Evolutionary conservation across 2,329 filamentous ascomycete genomes (phyloP), one percentile per base, ranked within the genome.

Genomic region (Incumbomyces delicatus): DNA sequence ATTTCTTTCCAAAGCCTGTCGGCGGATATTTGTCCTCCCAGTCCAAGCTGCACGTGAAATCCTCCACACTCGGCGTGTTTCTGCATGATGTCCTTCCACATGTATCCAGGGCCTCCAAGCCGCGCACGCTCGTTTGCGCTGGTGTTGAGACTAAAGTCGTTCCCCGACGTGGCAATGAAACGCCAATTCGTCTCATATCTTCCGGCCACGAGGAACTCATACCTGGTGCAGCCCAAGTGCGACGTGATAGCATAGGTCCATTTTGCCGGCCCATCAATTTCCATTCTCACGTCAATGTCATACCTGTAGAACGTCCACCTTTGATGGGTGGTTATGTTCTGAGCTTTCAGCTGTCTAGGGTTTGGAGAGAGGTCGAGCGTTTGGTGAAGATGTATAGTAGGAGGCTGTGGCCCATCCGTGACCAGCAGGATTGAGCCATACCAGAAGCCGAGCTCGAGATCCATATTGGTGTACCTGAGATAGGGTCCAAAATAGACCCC

Each of bases 221-320:
- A 98, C 20, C 92, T 79, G n/a, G 92, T 96, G 67, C 92, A 98
- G 30, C 92, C 92, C 16, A 96, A 73, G 60, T 96, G 89, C 1
- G 92, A 96, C 0, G 92, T 98, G 43, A 98, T 89, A 1, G 92
- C 92, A 61, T 98, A 98, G 0, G 92, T 98, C 92, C 92, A 98
- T 61, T 92, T 85, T 0, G 87, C 84, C 27, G 79, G 76, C 20
- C 74, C 76, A 13, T 72, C 63, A 13, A 96, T 89, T 30, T 85
- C 81, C 92, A 98, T 98, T 50, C 79, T 80, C 39, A 98, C 66
- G 51, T 95, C 86, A 47, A 96, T 66, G 52, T 95, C 88, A 60
- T 98, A 98, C 61, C 89, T 86, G 68, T 94, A 95, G 63, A 98
- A 98, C 11, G 83, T 83, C 89, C 89, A 98, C 50, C 88, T 76